These are phyloP conservation scores for Chlamydomonas incerta DNA, from an alignment of 139 green algal genomes.

Conservation along the genomic window DNA sequence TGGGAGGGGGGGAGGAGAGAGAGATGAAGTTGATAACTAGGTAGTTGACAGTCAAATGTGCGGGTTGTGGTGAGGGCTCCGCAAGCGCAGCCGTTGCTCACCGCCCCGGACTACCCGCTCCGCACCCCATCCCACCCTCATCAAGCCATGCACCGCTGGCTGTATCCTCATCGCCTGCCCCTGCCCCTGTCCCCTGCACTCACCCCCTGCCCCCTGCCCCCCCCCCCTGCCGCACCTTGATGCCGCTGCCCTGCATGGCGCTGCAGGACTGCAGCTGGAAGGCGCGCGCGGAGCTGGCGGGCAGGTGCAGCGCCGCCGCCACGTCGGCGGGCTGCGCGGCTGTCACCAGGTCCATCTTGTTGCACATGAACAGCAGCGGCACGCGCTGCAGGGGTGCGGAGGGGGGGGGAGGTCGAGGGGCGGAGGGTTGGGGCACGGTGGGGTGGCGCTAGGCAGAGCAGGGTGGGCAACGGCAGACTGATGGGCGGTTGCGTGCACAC, in stretches of 20 bases:
- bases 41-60: too few species aligned
- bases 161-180: neutral
- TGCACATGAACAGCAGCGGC: constrained; percentile 77
- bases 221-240: neutral
- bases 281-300: constrained; percentile 62
- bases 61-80: too few species aligned
- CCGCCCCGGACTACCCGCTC: too few species aligned
- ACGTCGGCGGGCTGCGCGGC: constrained; percentile 62
- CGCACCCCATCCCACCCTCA: too few species aligned
- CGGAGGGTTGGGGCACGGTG: too few species aligned
- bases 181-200: neutral
- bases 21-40: too few species aligned
- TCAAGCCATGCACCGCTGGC: too few species aligned
- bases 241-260: constrained; percentile 68
- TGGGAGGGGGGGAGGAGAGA: too few species aligned
- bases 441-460: too few species aligned
- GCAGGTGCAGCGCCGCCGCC: constrained; percentile 64
- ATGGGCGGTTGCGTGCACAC: too few species aligned
- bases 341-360: constrained; percentile 78
- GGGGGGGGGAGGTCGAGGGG: neutral
- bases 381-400: constrained; percentile 20
- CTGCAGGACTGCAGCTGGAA: constrained; percentile 79
- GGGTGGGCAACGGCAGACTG: too few species aligned
- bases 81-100: too few species aligned
- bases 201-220: neutral